These are phyloP conservation scores for Saccharomyces hybrid DNA, from an alignment of 1,139 yeast species.

Conservation along the genomic window DNA sequence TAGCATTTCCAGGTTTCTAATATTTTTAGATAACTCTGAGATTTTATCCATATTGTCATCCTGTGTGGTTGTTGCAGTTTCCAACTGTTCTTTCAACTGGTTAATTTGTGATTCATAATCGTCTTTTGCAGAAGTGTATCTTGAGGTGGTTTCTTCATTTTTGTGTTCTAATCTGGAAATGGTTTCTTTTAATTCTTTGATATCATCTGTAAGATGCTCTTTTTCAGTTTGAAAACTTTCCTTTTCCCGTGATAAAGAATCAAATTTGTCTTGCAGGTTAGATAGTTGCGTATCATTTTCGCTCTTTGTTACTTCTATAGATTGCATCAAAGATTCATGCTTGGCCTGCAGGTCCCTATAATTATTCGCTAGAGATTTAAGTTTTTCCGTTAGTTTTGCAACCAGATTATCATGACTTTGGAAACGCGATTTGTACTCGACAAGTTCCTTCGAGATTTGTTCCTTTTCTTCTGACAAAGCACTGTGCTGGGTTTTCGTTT, in stretches of 20 bases:
- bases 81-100: not conserved
- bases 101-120: not conserved
- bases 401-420: conserved; percentile 29
- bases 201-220: not conserved
- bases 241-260: conserved; percentile 9
- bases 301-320: conserved; percentile 8
- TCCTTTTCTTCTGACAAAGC: conserved; percentile 10
- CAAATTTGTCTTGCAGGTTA: conserved; percentile 9
- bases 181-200: not conserved
- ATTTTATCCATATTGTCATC: not conserved
- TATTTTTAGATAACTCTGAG: not conserved
- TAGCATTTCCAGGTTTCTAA: conserved; percentile 6
- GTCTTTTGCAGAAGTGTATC: not conserved
- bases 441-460: conserved; percentile 17
- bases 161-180: not conserved
- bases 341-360: conserved; percentile 28
- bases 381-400: conserved; percentile 33
- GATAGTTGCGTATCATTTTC: conserved; percentile 4
- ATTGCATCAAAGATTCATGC: conserved; percentile 18
- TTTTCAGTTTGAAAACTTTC: conserved; percentile 7
- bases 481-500: not conserved
- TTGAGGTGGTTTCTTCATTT: not conserved
- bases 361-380: conserved; percentile 31
- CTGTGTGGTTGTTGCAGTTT: not conserved
- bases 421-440: conserved; percentile 25